A percentile compares a stretch with the other conserved stretches of the same genome.
Conservation (phyloP, 306 rosid species). For the barrel medic (Medicago truncatula) region DNA sequence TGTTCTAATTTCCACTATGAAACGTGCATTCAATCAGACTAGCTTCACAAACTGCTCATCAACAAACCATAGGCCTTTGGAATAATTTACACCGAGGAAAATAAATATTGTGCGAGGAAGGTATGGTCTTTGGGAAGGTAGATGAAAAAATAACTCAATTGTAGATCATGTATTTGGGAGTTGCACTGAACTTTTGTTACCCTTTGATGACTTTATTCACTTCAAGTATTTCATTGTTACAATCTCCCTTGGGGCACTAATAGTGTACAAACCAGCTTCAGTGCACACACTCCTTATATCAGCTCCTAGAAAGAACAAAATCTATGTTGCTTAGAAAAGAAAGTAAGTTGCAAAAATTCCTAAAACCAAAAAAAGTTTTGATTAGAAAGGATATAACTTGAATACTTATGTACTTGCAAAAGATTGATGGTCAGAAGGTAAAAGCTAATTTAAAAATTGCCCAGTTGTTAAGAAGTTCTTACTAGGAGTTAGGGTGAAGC, state of each 20-base stretch:
- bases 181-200: conserved; percentile 98
- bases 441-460: not conserved
- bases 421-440: conserved; percentile 13
- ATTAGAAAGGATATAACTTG: not conserved
- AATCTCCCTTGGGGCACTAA: too few relatives aligned
- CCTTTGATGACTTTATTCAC: conserved; percentile 98
- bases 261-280: too few relatives aligned
- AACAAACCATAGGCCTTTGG: conserved; percentile 30
- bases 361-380: not conserved
- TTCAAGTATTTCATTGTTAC: too few relatives aligned
- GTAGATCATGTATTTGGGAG: conserved; percentile 99
- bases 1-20: not conserved
- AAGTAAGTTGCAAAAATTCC: too few relatives aligned
- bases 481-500: conserved; percentile 96
- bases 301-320: too few relatives aligned
- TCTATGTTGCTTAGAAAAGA: too few relatives aligned
- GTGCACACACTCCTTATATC: too few relatives aligned
- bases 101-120: conserved; percentile 15
- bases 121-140: conserved; percentile 33
- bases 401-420: conserved; percentile 10
- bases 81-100: conserved; percentile 25
- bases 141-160: conserved; percentile 58
- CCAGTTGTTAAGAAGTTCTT: conserved; percentile 35
- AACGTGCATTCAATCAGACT: conserved; percentile 33
- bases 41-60: conserved; percentile 35